These are phyloP conservation scores for Warburgia ugandensis DNA, from an alignment of 164 flowering plant species.

Conservation along the genomic window DNA sequence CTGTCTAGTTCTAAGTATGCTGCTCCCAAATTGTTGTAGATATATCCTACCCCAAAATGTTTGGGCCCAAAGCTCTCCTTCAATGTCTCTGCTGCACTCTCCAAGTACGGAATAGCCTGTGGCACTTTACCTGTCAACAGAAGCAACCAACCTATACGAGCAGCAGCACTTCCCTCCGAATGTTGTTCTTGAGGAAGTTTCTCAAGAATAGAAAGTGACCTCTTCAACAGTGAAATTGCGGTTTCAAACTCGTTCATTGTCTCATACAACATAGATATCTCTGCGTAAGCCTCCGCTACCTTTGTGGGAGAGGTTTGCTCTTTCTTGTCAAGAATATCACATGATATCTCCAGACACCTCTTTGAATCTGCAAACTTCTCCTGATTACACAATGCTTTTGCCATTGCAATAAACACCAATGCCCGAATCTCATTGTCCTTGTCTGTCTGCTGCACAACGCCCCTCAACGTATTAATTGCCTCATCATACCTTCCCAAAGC, in stretches of 20 bases:
- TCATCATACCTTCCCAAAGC: conserved; percentile 69
- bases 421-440: conserved; percentile 77
- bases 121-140: conserved; percentile 71
- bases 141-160: conserved; percentile 82
- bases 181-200: conserved; percentile 78
- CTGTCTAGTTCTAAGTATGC: conserved; percentile 85
- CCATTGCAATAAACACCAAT: conserved; percentile 62
- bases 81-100: conserved; percentile 74
- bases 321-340: conserved; percentile 63
- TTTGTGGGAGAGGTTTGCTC: conserved; percentile 42
- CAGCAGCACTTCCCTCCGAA: conserved; percentile 70
- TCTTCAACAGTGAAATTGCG: conserved; percentile 69
- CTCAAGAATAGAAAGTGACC: conserved; percentile 55
- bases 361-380: conserved; percentile 63
- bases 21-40: conserved; percentile 88
- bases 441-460: conserved; percentile 60
- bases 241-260: conserved; percentile 79
- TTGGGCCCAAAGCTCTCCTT: conserved; percentile 83
- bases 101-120: conserved; percentile 79
- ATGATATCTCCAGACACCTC: conserved; percentile 67
- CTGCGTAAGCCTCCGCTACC: conserved; percentile 75
- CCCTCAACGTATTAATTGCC: conserved; percentile 60
- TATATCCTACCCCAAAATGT: conserved; percentile 89
- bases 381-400: conserved; percentile 61
- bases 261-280: conserved; percentile 78